Percentiles rank a stretch among this genome's conserved stretches.
Conservation (phyloP, 2,329 filamentous ascomycete genomes). For the Fusarium guadeloupense region DNA sequence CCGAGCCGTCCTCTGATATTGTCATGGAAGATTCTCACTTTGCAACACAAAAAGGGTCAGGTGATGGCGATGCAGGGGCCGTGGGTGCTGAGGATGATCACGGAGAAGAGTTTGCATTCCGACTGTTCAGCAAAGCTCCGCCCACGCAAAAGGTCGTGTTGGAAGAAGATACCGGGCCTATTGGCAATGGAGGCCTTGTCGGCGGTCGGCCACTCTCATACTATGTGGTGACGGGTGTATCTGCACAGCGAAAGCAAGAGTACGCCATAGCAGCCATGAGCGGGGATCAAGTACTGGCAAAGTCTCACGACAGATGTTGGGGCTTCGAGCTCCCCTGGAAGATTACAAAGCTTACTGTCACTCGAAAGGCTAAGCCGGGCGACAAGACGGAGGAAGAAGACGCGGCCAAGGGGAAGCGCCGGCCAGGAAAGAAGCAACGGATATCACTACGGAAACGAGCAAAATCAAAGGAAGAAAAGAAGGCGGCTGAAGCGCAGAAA, state of each 20-base stretch:
- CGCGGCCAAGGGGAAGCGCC: constrained; percentile 49
- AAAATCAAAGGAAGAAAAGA: constrained; percentile 53
- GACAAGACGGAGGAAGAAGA: constrained; percentile 23
- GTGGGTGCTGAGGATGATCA: constrained; percentile 32
- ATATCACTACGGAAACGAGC: constrained; percentile 60
- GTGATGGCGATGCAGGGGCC: constrained; percentile 12
- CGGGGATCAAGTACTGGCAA: constrained; percentile 59
- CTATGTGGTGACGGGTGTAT: constrained; percentile 57
- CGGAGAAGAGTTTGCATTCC: constrained; percentile 62
- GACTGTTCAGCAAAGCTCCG: constrained; percentile 62
- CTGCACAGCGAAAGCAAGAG: constrained; percentile 49
- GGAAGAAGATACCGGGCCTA: constrained; percentile 51
- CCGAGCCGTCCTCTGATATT: background rate
- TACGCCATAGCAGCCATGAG: constrained; percentile 60
- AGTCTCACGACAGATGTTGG: constrained; percentile 60
- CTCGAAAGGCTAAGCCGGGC: constrained; percentile 38
- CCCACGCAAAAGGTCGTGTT: constrained; percentile 62
- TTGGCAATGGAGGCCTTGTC: constrained; percentile 50
- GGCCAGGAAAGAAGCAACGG: constrained; percentile 68
- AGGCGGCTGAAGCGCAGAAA: constrained; percentile 51
- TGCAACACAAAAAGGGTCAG: constrained; percentile 10
- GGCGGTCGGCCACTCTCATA: constrained; percentile 55
- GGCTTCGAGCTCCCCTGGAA: constrained; percentile 70
- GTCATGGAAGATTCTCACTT: background rate
- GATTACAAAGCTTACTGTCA: constrained; percentile 57